Base-by-base conservation (phyloP, 208 protist genomes). In the Angomonas deanei region DNA sequence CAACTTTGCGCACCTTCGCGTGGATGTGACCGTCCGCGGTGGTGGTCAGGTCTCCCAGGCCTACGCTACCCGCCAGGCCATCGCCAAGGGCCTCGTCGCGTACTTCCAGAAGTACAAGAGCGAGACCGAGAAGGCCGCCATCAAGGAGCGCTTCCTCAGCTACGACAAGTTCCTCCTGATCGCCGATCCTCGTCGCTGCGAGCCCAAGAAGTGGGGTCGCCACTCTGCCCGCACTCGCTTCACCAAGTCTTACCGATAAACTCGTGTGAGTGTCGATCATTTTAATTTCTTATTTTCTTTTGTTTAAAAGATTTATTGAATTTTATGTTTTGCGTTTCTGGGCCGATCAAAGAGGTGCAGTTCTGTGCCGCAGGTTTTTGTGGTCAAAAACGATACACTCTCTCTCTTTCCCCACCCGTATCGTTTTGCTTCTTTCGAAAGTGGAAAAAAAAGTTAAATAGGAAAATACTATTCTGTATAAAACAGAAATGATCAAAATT, bases 151-250 rank as follows among this genome's bases (percentile, higher is more conserved):
- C 49, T 91, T 99, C 63, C 36, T 99, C 2, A 58, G 66, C 21
- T 99, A 97, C 78, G 99, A 99, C 89, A 94, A 99, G 67, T 97
- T 94, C 59, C 89, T 99, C 21, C 89, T 99, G 38, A 99, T 99
- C 77, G 97, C 98, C 61, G 99, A 99, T 79, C 98, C 98, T 66
- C 96, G 98, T 82, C 94, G 98, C 78, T 98, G 94, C 84, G 98
- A 99, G 89, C 94, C 98, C 64, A 99, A 99, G 98, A 99, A 99
- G 86, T 99, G 99, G 85, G 99, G 99, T 72, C 98, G 98, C 86
- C 96, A 93, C 72, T 98, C 97, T 96, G 98, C 98, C 74, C 96
- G 99, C 72, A 96, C 98, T 21, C 87, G 98, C 79, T 98, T 97
- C 91, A 98, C 99, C 81, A 99, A 99, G 91, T 99, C 98, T 47